Evolutionary conservation across 805 yeast species (phyloP).

Genomic region (Saccharomycopsis sp.): DNA sequence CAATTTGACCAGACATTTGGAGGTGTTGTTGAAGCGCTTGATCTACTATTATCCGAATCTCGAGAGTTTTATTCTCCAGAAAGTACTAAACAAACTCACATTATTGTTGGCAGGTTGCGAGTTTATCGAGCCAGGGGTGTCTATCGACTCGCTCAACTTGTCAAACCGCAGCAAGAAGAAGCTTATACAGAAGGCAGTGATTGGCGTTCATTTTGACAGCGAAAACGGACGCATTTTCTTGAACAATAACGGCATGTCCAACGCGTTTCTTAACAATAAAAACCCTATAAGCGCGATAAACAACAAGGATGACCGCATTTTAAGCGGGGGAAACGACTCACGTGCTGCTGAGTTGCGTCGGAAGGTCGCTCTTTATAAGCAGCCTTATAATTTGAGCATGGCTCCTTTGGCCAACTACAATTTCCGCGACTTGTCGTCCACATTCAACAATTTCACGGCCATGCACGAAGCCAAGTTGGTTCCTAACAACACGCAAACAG

Average conservation of each 20-base stretch:
- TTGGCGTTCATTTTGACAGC: conserved; percentile 18
- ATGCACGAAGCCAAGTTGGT: conserved; percentile 17
- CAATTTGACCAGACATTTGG: conserved; percentile 14
- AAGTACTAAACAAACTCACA: conserved; percentile 10
- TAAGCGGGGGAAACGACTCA: conserved; percentile 5
- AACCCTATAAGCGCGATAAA: not conserved
- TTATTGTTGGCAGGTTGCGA: conserved; percentile 16
- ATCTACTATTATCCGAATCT: conserved; percentile 17
- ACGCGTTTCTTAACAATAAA: not conserved
- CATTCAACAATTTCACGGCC: conserved; percentile 19
- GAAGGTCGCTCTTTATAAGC: conserved; percentile 12
- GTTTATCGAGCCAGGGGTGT: conserved; percentile 21
- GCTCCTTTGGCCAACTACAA: conserved; percentile 18
- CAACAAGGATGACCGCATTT: not conserved
- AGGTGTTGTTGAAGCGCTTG: conserved; percentile 9
- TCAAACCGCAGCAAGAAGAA: conserved; percentile 9
- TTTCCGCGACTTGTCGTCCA: conserved; percentile 14
- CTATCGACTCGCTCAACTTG: conserved; percentile 16
- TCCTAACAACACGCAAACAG: conserved; percentile 5
- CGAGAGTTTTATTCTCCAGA: conserved; percentile 17
- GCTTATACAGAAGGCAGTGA: conserved; percentile 14
- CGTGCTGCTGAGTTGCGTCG: conserved; percentile 15
- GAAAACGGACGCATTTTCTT: conserved; percentile 11
- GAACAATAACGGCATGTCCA: conserved; percentile 5
- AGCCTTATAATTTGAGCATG: conserved; percentile 10